phyloP scores from a whole-genome alignment of 192 early-diverging fungal genomes.

The Allomyces macrogynus region DNA sequence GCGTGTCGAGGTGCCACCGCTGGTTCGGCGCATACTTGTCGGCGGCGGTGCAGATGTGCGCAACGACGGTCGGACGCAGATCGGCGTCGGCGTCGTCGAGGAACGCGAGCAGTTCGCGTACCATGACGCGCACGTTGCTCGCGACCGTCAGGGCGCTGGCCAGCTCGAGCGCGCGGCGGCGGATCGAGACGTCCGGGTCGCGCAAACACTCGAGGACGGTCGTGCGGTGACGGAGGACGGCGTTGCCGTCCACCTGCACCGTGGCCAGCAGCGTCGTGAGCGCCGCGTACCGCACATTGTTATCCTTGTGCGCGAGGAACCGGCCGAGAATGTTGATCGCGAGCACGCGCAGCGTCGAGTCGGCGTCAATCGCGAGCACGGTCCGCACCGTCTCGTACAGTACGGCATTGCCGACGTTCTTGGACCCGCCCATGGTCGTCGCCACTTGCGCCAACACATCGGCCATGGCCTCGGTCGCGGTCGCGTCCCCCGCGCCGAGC shows the following conservation, averaged over 20 bases:
- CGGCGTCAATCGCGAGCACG: conserved; percentile 85
- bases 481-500: conserved; percentile 58
- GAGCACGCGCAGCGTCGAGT: conserved; percentile 72
- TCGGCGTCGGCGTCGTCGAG: conserved; percentile 82
- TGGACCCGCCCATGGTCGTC: conserved; percentile 75
- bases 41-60: conserved; percentile 77
- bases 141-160: conserved; percentile 88
- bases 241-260: conserved; percentile 66
- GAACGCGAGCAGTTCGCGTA: conserved; percentile 78
- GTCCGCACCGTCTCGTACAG: conserved; percentile 94
- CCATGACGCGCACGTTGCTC: conserved; percentile 77
- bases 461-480: conserved; percentile 79
- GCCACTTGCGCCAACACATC: conserved; percentile 94
- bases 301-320: conserved; percentile 84
- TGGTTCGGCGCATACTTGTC: conserved; percentile 80
- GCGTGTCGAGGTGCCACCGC: conserved; percentile 93
- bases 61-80: conserved; percentile 69
- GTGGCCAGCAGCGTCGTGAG: conserved; percentile 83
- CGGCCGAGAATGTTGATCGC: conserved; percentile 95
- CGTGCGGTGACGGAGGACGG: conserved; percentile 89
- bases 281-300: conserved; percentile 96
- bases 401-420: conserved; percentile 95
- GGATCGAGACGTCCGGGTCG: conserved; percentile 89
- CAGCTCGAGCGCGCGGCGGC: conserved; percentile 85
- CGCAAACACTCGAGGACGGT: conserved; percentile 89